Base-by-base conservation (phyloP, 140 eudicot genomes). In the Erigeron philadelphicus region DNA sequence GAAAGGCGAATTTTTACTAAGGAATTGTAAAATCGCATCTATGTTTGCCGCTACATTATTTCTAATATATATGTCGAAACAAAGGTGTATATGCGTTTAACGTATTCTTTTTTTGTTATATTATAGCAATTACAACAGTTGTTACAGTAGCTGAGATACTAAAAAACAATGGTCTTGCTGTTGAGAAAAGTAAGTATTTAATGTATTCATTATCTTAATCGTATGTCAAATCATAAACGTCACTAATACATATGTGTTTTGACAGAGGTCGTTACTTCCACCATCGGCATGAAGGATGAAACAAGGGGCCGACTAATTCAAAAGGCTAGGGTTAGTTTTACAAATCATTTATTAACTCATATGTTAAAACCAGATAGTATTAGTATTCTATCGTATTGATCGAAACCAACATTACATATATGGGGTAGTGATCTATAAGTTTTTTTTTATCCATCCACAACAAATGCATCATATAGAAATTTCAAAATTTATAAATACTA, bases 71-170 rank as follows among this genome's bases (percentile, higher is more conserved):
- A 4, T 31, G 5, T 31, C 5, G 35, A 17, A 54, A n/a, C 11
- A 23, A 54, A 6, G 18, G 12, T 47, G 17, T 71, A 58, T 16
- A 41, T 4, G 18, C 42, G 41, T 35, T 15, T 46, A 38, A 66
- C 15, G 0, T 46, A 1, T 49, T 68, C 66, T 19, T 23, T 21
- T 21, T 17, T 21, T 7, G 4, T 7, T 43, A 15, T 41, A 66
- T 64, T 76, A 47, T 81, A 90, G 97, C 97, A 47, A 90, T 90
- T 76, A 82, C 95, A 7, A 90, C 97, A 31, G 93, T 87, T 56
- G 95, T 90, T 46, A 90, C 94, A 44, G 81, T 90, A 70, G 81
- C 97, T 16, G 97, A 90, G 79, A 90, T 90, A 74, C 82, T 90
- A 49, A 90, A 90, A 85, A 88, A 88, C 62, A 87, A 83, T 75